phyloP scores from a whole-genome alignment of 768 basidiomycete genomes.

The Amanita pseudoporphyria region DNA sequence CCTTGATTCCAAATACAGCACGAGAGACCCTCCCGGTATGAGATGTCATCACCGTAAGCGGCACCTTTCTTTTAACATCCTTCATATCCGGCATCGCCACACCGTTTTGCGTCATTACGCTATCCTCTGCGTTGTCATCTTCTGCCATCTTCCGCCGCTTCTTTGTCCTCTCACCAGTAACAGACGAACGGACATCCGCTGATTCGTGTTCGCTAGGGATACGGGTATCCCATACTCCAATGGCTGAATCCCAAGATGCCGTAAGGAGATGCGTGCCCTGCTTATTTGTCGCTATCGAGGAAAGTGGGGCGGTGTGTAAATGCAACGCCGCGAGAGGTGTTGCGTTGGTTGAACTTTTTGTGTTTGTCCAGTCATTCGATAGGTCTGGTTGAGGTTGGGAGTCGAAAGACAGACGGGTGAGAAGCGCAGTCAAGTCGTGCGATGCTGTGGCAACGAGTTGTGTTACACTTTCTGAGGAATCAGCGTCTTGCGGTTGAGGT shows the following conservation, averaged over 20 bases:
- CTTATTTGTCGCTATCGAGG: slow-evolving; percentile 51
- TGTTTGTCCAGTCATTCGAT: neutral
- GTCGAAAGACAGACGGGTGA: slow-evolving; percentile 33
- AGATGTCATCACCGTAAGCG: slow-evolving; percentile 64
- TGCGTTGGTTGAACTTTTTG: slow-evolving; percentile 15
- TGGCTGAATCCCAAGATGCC: slow-evolving; percentile 77
- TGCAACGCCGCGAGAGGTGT: slow-evolving; percentile 61
- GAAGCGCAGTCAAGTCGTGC: slow-evolving; percentile 66
- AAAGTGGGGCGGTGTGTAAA: slow-evolving; percentile 75
- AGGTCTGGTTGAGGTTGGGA: slow-evolving; percentile 8
- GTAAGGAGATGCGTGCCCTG: slow-evolving; percentile 64
- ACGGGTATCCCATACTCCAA: slow-evolving; percentile 71
- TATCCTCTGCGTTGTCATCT: slow-evolving; percentile 8
- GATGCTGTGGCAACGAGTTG: slow-evolving; percentile 57
- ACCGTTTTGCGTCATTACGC: neutral
- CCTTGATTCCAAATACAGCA: slow-evolving; percentile 41
- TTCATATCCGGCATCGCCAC: neutral
- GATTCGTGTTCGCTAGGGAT: slow-evolving; percentile 40
- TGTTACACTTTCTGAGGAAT: slow-evolving; percentile 16
- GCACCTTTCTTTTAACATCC: slow-evolving; percentile 51
- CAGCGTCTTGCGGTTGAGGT: slow-evolving; percentile 2
- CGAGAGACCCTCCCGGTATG: slow-evolving; percentile 79
- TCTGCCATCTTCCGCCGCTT: slow-evolving; percentile 58
- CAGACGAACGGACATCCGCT: neutral
- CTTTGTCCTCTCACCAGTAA: slow-evolving; percentile 25